Evolutionary conservation across 2,329 filamentous ascomycete species (phyloP).

Genomic region (Dothiorella sarmentorum): DNA sequence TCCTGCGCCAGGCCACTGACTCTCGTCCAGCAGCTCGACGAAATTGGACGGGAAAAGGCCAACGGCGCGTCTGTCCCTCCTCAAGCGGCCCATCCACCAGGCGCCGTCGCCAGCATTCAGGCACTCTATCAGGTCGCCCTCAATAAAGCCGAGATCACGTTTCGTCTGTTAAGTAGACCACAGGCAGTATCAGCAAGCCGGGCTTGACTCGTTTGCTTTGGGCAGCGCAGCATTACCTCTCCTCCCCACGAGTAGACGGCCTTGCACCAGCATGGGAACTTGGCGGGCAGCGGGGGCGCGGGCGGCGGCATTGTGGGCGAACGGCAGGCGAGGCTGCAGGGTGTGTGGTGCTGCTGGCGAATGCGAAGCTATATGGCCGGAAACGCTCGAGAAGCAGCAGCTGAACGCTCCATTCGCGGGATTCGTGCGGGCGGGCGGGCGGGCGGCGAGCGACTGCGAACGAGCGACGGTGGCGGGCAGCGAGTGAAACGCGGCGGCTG

Average conservation of each 20-base stretch:
- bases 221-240: constrained; percentile 48
- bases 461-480: constrained; percentile 1
- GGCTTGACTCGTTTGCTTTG: not conserved
- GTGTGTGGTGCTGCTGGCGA: not conserved
- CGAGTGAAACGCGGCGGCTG: not conserved
- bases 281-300: constrained; percentile 60
- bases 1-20: constrained; percentile 66
- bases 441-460: not conserved
- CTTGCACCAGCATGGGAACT: constrained; percentile 88
- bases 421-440: not conserved
- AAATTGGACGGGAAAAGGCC: constrained; percentile 97
- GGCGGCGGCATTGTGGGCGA: constrained; percentile 42
- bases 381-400: not conserved
- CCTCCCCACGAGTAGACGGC: constrained; percentile 92
- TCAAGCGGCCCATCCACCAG: constrained; percentile 95
- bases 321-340: not conserved
- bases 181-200: constrained; percentile 26
- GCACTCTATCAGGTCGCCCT: constrained; percentile 97
- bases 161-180: constrained; percentile 57
- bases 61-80: constrained; percentile 83
- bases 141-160: constrained; percentile 91
- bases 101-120: constrained; percentile 95
- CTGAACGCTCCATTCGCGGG: constrained; percentile 4
- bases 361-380: constrained; percentile 4
- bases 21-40: constrained; percentile 80